A percentile compares a stretch with the other conserved stretches of the same genome.
Evolutionary conservation across 495 filamentous ascomycete genomes (phyloP).

Genomic region (Tuber brumale): DNA sequence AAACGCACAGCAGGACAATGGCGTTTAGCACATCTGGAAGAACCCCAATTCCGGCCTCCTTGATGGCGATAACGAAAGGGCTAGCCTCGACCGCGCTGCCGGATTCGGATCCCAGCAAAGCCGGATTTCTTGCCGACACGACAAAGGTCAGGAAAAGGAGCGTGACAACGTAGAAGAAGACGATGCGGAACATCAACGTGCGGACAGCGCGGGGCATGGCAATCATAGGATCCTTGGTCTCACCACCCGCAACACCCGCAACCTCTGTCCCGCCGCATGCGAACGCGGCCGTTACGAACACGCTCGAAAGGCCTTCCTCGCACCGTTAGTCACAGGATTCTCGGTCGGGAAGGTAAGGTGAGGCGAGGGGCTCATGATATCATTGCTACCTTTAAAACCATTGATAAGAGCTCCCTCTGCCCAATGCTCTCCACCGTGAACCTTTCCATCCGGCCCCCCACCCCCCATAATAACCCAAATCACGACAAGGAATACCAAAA

Average conservation of each 20-base stretch:
- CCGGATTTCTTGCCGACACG: slow-evolving; percentile 52
- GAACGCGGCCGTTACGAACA: slow-evolving; percentile 70
- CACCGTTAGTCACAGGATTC: neutral
- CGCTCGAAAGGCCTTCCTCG: slow-evolving; percentile 55
- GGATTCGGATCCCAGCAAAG: slow-evolving; percentile 50
- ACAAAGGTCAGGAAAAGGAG: slow-evolving; percentile 70
- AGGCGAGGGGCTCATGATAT: neutral
- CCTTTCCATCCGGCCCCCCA: slow-evolving; percentile 46
- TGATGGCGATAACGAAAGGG: slow-evolving; percentile 67
- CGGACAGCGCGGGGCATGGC: slow-evolving; percentile 49
- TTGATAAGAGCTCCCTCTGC: slow-evolving; percentile 64
- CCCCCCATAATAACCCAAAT: slow-evolving; percentile 63
- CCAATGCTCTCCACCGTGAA: slow-evolving; percentile 57
- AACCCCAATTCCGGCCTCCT: slow-evolving; percentile 58
- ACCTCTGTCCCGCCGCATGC: slow-evolving; percentile 68
- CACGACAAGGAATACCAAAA: slow-evolving; percentile 64
- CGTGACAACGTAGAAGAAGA: slow-evolving; percentile 66
- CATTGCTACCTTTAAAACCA: slow-evolving; percentile 51
- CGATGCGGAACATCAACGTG: slow-evolving; percentile 55
- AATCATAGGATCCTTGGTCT: slow-evolving; percentile 59
- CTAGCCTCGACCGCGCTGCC: slow-evolving; percentile 54
- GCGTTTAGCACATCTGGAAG: slow-evolving; percentile 69
- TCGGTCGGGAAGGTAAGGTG: neutral
- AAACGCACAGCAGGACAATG: slow-evolving; percentile 55
- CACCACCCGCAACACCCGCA: slow-evolving; percentile 65